Base-by-base conservation (phyloP, 2,329 filamentous ascomycete genomes). In the Diaporthe ampelina region DNA sequence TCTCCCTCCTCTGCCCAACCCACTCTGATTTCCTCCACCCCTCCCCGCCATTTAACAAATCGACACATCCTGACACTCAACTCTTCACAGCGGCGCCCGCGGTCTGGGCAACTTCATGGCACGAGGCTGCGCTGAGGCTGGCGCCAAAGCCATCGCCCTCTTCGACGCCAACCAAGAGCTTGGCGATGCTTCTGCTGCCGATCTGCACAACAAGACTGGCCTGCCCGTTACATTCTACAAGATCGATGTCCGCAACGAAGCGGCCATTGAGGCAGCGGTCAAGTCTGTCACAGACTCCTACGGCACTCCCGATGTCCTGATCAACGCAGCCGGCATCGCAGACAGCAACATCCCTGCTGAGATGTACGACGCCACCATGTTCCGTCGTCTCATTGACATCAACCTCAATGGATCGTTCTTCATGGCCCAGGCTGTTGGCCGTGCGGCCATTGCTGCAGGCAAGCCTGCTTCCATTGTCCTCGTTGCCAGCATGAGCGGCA, bases 341-440 rank as follows among this genome's bases (percentile, higher is more conserved):
- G 93, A 95, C 83, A 95, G 93, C 82, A 95, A 95, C 88, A 94
- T 95, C 86, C 93, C 93, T 83, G 93, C 93, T 67, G 94, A 95
- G 88, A 91, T 87, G 26, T 95, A 95, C 85, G 91, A 94, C 81
- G 88, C 90, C 37, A 90, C 91, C 82, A 94, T 93, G 88, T 95
- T 94, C 89, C 92, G 93, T 65, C 91, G 91, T 73, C 89, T 95
- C 45, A 92, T 95, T 79, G 93, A 95, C 82, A 95, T 95, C 87
- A 96, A 95, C 88, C 85, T 95, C 50, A 95, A 90, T 11, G 94
- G 94, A 70, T 92, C 92, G 6, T 95, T 95, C 88, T 86, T 95
- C 77, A 92, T 94, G 87, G 88, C 92, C 24, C 93, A 95, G 84
- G 86, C 92, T n/a, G 90, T 93, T 32, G 92, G 91, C 56, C 90